Evolutionary conservation across 2,329 filamentous ascomycete genomes (phyloP), one percentile per base, ranked within the genome.

Genomic region (Bisporella sp.): DNA sequence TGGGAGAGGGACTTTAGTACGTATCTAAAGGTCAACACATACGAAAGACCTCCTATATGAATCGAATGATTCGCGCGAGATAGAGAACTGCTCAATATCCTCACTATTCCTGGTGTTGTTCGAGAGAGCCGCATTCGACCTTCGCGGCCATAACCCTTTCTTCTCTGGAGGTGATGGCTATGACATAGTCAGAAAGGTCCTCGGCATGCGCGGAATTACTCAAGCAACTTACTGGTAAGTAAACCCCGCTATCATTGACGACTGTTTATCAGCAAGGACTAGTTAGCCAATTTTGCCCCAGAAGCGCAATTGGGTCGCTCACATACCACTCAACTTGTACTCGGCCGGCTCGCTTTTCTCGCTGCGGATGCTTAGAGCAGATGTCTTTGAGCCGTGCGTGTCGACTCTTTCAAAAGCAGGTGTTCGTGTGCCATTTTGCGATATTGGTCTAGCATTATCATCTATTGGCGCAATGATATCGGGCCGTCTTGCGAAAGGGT

Each of bases 21-120:
- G 21, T 2, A 21, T 21, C 21, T 21, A 21, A 21, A 21, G 21
- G 21, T 21, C 21, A 21, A n/a, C 11, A 75, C 85, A 60, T 78
- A 96, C 92, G 73, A 97, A 97, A 57, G 91, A 96, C 62, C 93
- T 83, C 56, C 93, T 79, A 71, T 97, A 97, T 3, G 91, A 96
- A 67, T 97, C 93, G 64, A 97, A 97, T 2, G 91, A 96, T 71
- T 97, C 93, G 62, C 92, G 81, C 37, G 91, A 96, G 66, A 97
- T 97, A 56, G 87, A 89, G 67, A 97, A 97, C 11, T 87, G 90
- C 66, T 97, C 92, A 60, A 90, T 91, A 55, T 95, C 89, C 61
- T 88, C 73, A 60, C 85, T 80, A 64, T 78, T 82, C 49, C 71
- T 70, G 32, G 73, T 77, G 57, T 80, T 76, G 57, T 72, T 75